Base-by-base conservation (phyloP, 1,139 yeast species). In the Kluyveromyces sp. region DNA sequence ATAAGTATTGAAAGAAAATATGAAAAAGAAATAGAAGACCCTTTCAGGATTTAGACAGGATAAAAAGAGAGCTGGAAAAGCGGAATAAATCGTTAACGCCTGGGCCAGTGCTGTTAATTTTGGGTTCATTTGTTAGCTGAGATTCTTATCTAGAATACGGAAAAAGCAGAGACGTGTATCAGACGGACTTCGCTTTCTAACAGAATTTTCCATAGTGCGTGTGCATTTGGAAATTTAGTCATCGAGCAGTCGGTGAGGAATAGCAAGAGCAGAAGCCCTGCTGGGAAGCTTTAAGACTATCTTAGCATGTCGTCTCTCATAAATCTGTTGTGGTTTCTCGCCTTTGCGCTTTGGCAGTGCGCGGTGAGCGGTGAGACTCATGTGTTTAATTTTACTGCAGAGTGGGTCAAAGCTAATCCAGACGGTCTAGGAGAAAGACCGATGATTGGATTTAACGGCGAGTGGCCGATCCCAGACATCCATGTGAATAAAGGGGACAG, bases 391-490 rank as follows among this genome's bases (percentile, higher is more conserved):
- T 81, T 66, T 61, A 73, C 77, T 39, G 75, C 78, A 2, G 67
- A 72, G 18, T 79, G 80, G 68, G 74, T 77, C 13, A 57, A 59
- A 30, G 80, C 77, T 18, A 78, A 77, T 52, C 87, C 88, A n/a
- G 89, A 82, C 59, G 84, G 84, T 2, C 33, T 44, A 33, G 51
- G 49, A 25, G 69, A 64, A 43, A 69, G 78, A 54, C 59, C 65
- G 41, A 77, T 81, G 56, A 75, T 83, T 50, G 86, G 86, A 1
- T 75, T 80, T 57, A 81, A 83, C 57, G 79, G 77, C 36, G 60
- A 75, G 36, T 83, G 88, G 87, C 94, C 94, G 7, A 68, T 80
- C 43, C 94, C 94, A 4, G 74, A 73, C 30, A 74, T 83, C 31
- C 74, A 80, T 48, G 80, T 78, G n/a, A 68, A 74, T 47, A 73